Evolutionary conservation across 2,329 filamentous ascomycete species (phyloP), one percentile per base, ranked within the genome.

Genomic region (Volutella citrinella): DNA sequence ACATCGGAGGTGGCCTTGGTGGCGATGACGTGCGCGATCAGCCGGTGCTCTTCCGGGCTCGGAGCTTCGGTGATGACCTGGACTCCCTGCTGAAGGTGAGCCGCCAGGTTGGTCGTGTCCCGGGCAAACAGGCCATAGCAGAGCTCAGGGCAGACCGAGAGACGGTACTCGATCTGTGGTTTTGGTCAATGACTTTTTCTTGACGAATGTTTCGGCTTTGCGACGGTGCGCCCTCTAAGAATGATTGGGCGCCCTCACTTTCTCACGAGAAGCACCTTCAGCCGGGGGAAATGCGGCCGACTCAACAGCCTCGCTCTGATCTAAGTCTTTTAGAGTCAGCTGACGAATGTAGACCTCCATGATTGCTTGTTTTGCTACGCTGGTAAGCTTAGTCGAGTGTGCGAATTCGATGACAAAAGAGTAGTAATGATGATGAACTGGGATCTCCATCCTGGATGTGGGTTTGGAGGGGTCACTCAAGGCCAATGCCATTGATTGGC

Each of bases 151-250:
- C 49, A 56, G 5, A 49, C 45, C 0, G 43, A 42, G 8, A 58
- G 31, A 8, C 55, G 46, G 20, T 58, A 58, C 21, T 57, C 55
- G 19, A 58, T 58, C 55, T 57, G 18, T 15, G 11, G 8, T 4
- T 8, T 0, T 8, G n/a, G 25, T 44, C 31, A 47, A 3, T 14
- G n/a, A 27, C 11, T 8, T 14, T 33, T 14, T 5, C 8, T 9
- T 9, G 20, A 19, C 13, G 6, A 13, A 18, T 16, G 10, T n/a
- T n/a, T n/a, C n/a, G n/a, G n/a, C n/a, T n/a, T n/a, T n/a, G n/a
- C n/a, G n/a, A n/a, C n/a, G n/a, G n/a, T n/a, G n/a, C n/a, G n/a
- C n/a, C n/a, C n/a, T n/a, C n/a, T n/a, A n/a, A n/a, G n/a, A n/a
- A n/a, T n/a, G n/a, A n/a, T n/a, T n/a, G n/a, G n/a, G n/a, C n/a